Conservation (phyloP, 306 rosid genomes). For the Trifolium fragiferum region DNA sequence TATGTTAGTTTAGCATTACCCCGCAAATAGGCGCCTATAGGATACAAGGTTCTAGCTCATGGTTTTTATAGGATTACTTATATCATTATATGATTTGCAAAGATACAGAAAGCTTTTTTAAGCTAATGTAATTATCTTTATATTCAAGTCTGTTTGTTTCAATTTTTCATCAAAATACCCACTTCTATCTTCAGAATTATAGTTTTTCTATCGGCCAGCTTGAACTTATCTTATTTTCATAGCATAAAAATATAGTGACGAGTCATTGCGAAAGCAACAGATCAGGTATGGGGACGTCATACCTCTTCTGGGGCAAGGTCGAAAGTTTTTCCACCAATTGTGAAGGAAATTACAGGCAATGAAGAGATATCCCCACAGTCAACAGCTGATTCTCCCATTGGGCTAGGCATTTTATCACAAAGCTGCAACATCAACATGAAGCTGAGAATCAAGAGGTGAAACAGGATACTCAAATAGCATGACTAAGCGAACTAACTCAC, state of each 20-base stretch:
- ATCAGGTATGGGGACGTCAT: slow-evolving; percentile 32
- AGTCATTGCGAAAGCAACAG: slow-evolving; percentile 17
- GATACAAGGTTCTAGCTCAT: not conserved
- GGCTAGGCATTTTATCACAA: slow-evolving; percentile 69
- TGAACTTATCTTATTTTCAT: not conserved
- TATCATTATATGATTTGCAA: slow-evolving; percentile 13
- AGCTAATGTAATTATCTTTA: not conserved
- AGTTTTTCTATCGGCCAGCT: not conserved
- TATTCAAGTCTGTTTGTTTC: not conserved
- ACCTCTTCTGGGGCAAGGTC: slow-evolving; percentile 73
- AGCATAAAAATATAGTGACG: not conserved
- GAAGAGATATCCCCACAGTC: slow-evolving; percentile 65
- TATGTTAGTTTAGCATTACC: not conserved
- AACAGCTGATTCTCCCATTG: slow-evolving; percentile 69
- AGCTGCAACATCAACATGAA: slow-evolving; percentile 58
- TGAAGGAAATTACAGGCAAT: slow-evolving; percentile 76
- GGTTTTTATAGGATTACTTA: not conserved
- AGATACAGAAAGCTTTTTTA: slow-evolving; percentile 9
- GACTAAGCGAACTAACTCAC: slow-evolving; percentile 44
- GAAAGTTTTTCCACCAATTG: slow-evolving; percentile 73
- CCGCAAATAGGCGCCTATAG: not conserved
- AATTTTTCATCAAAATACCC: not conserved
- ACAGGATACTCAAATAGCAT: slow-evolving; percentile 6
- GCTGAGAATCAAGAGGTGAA: slow-evolving; percentile 39
- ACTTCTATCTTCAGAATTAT: not conserved